phyloP scores from a whole-genome alignment of 257 asterid genomes.

The Solanum ahanhuiri region DNA sequence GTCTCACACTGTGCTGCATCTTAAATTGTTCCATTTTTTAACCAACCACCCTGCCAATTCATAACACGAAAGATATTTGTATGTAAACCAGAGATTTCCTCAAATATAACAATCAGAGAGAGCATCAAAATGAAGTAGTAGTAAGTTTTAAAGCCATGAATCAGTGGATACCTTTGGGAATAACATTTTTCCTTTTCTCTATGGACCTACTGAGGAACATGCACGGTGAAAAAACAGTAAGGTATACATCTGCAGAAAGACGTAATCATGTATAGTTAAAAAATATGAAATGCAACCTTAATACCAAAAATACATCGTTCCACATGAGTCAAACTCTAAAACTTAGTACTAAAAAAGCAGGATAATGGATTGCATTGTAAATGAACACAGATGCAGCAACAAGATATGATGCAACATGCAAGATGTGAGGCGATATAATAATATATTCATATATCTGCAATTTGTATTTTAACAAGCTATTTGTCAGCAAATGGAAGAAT shows the following conservation, averaged over 20 bases:
- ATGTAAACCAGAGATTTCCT: neutral
- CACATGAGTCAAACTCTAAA: neutral
- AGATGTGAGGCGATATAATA: no score
- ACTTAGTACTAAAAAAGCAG: neutral
- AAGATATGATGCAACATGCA: no score
- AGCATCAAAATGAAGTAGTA: neutral
- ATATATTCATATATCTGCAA: no score
- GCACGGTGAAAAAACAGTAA: constrained; percentile 27
- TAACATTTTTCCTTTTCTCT: constrained; percentile 64
- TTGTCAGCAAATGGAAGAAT: no score
- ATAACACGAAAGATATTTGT: neutral
- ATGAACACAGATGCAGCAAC: no score
- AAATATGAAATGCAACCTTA: neutral
- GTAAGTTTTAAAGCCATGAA: neutral
- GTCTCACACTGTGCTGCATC: neutral
- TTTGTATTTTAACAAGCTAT: no score
- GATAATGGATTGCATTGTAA: no score
- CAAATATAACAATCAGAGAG: no score
- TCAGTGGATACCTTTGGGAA: constrained; percentile 58
- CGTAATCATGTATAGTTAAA: neutral
- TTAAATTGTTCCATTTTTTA: neutral
- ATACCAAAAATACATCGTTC: neutral
- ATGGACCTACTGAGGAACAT: constrained; percentile 56
- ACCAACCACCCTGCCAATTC: no score
- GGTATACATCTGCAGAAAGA: constrained; percentile 55